Evolutionary conservation across 2,329 filamentous ascomycete species (phyloP).

Genomic region (Diaporthe citriasiana): DNA sequence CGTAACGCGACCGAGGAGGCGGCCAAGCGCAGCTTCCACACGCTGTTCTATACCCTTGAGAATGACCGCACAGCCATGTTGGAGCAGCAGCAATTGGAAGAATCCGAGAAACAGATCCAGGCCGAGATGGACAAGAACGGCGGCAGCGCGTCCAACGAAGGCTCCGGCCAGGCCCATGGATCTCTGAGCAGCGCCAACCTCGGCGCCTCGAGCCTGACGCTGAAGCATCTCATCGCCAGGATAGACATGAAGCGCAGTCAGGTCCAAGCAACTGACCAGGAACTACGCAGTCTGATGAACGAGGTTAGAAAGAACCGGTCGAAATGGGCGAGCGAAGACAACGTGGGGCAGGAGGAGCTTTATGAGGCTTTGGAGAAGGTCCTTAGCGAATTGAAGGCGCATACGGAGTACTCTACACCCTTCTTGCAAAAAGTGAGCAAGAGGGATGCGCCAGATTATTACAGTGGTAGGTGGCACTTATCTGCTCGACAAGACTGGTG

Average conservation of each 20-base stretch:
- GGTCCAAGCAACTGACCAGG: conserved; percentile 92
- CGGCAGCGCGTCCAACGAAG: conserved; percentile 63
- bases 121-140: conserved; percentile 87
- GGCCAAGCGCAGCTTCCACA: conserved; percentile 91
- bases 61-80: conserved; percentile 97
- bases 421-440: conserved; percentile 97
- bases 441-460: conserved; percentile 95
- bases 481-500: conserved; percentile 41
- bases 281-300: conserved; percentile 92
- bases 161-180: conserved; percentile 79
- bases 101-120: conserved; percentile 95
- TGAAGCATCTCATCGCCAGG: conserved; percentile 96
- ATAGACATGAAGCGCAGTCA: conserved; percentile 94
- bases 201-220: conserved; percentile 92
- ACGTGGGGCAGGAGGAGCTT: conserved; percentile 96
- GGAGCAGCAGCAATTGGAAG: conserved; percentile 96
- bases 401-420: conserved; percentile 97
- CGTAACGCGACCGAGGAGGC: conserved; percentile 92
- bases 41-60: conserved; percentile 94
- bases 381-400: conserved; percentile 94
- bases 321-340: conserved; percentile 99
- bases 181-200: conserved; percentile 94
- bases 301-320: conserved; percentile 98
- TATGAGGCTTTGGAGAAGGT: conserved; percentile 98
- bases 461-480: conserved; percentile 75